These are phyloP conservation scores for Umbelopsis vinacea DNA, from an alignment of 192 early-diverging fungal genomes.

Conservation along the genomic window DNA sequence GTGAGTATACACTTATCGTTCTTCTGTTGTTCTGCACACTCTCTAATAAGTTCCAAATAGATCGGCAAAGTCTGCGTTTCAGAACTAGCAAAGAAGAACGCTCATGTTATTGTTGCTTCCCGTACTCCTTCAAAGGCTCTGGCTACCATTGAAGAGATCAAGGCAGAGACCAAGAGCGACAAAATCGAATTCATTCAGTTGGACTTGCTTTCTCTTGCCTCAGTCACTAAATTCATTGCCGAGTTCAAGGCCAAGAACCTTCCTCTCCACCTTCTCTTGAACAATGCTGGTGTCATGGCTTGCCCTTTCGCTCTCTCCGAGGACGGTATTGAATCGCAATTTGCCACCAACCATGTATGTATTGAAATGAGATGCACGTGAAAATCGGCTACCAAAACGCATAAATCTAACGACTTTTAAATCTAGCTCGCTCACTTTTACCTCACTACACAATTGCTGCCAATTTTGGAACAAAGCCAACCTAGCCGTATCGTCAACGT, in stretches of 20 bases:
- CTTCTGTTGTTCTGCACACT: background rate
- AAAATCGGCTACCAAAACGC: too few relatives aligned
- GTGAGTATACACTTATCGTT: constrained; percentile 11
- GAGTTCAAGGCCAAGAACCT: constrained; percentile 38
- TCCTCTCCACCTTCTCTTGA: constrained; percentile 54
- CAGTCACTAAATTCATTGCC: constrained; percentile 43
- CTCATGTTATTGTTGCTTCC: constrained; percentile 28
- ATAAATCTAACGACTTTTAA: background rate
- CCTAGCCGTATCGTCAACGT: constrained; percentile 38
- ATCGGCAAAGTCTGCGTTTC: constrained; percentile 19
- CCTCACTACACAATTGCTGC: constrained; percentile 30
- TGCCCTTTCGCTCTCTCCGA: constrained; percentile 41
- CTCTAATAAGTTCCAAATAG: too few relatives aligned
- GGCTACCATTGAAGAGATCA: constrained; percentile 27
- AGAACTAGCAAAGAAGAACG: constrained; percentile 36
- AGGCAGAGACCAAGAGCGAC: constrained; percentile 21
- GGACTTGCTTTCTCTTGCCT: constrained; percentile 39
- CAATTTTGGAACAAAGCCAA: constrained; percentile 27
- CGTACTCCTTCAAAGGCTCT: constrained; percentile 24
- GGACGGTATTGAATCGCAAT: constrained; percentile 61
- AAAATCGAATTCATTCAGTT: constrained; percentile 32
- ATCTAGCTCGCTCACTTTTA: constrained; percentile 39
- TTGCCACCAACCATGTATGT: constrained; percentile 56
- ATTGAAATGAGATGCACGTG: background rate
- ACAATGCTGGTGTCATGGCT: constrained; percentile 67